A percentile compares a stretch with the other conserved stretches of the same genome.
These are phyloP conservation scores for Otatea glauca DNA, from an alignment of 176 grass and related monocot species.

Conservation along the genomic window DNA sequence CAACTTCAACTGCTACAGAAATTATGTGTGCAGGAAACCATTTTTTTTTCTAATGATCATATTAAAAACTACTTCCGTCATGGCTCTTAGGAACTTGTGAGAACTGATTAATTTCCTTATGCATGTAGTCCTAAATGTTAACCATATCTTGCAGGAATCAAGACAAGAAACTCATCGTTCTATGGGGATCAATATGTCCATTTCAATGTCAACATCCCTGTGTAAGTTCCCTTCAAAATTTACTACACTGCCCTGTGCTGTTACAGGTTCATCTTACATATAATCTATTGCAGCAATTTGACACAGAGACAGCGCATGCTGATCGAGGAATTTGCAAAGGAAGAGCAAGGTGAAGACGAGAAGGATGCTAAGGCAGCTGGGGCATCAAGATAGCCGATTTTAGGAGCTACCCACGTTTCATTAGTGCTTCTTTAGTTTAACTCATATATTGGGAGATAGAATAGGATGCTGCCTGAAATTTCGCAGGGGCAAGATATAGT, in stretches of 20 bases:
- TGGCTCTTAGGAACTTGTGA: neutral
- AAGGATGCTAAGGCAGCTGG: constrained; percentile 69
- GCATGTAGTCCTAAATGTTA: constrained; percentile 16
- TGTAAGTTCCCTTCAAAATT: constrained; percentile 49
- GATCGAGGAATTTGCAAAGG: constrained; percentile 82
- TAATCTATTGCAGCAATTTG: constrained; percentile 64
- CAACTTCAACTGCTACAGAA: neutral
- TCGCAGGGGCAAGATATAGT: constrained; percentile 42
- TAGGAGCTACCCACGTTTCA: constrained; percentile 29
- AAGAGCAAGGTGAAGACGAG: constrained; percentile 80
- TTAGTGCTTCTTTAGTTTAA: constrained; percentile 14
- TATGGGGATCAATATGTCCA: constrained; percentile 89
- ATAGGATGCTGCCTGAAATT: constrained; percentile 60
- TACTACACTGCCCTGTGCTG: neutral
- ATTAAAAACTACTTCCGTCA: neutral
- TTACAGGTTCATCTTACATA: neutral
- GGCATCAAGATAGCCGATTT: constrained; percentile 63
- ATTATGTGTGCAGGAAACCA: neutral
- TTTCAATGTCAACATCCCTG: constrained; percentile 84
- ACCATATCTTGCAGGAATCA: constrained; percentile 63
- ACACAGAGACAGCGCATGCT: constrained; percentile 65
- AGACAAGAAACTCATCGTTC: constrained; percentile 60
- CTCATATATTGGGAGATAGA: constrained; percentile 33
- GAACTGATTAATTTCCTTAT: constrained; percentile 11
- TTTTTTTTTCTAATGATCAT: neutral